Evolutionary conservation across 805 yeast species (phyloP), one percentile per base, ranked within the genome.

Genomic region (Ogataea populi-albae): DNA sequence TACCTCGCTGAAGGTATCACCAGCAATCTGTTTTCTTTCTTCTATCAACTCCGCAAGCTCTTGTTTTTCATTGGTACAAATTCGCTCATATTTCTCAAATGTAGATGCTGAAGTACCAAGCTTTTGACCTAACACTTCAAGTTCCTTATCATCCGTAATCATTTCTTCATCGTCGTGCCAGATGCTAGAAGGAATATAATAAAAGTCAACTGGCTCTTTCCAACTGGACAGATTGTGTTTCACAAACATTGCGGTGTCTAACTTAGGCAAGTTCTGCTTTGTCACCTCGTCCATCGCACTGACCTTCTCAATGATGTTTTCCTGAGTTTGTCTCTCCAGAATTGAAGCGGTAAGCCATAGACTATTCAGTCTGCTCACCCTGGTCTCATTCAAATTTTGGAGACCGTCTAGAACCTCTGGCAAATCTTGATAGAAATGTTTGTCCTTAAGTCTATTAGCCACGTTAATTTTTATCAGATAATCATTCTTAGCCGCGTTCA

Each of bases 91-190:
- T 29, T 49, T 61, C 18, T 68, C 60, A 46, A 71, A 73, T 15
- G 59, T 59, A 4, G 54, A 40, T 18, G 64, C 53, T 11, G 71
- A 59, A 17, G 49, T 41, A 41, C 74, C 73, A 40, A 85, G 62
- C 34, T 64, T 62, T 38, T 67, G 64, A 54, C 75, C 78, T 52
- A 84, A 62, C 25, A 72, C 75, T 5, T 73, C 66, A 34, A 81
- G 62, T 51, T 79, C 86, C 5, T 69, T 71, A 28, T 73, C 71
- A 4, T 72, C 66, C 1, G 78, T 71, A 44, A 81, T 69, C 52
- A 85, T 71, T 23, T 74, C 65, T 46, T 87, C 96, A 60, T 93
- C 97, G 54, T 93, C 98, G 61, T 91, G 98, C 98, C 98, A 93
- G 26, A 93, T 81, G 20, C 88, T 80, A 17, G 95, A 81, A 1